A percentile compares a stretch with the other conserved stretches of the same genome.
phyloP scores from a whole-genome alignment of 768 basidiomycete species.

The Suillus ampliporus region DNA sequence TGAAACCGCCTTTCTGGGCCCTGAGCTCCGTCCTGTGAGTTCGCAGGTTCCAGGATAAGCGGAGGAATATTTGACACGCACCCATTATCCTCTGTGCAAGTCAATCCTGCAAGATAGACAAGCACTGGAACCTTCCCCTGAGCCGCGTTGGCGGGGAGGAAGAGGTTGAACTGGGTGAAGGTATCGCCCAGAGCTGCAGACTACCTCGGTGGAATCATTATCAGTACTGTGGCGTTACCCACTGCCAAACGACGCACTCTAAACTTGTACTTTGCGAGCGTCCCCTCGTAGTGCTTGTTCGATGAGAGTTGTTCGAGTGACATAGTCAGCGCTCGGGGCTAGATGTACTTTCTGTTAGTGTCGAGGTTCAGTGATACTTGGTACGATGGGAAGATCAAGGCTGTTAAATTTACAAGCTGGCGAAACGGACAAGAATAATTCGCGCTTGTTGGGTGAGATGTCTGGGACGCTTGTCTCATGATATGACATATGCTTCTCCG shows the following conservation, averaged over 20 bases:
- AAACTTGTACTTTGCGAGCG: slow-evolving; percentile 86
- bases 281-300: slow-evolving; percentile 83
- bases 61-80: slow-evolving; percentile 38
- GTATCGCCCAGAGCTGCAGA: slow-evolving; percentile 73
- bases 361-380: neutral
- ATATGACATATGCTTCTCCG: slow-evolving; percentile 3
- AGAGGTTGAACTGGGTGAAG: slow-evolving; percentile 85
- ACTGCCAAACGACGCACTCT: slow-evolving; percentile 51
- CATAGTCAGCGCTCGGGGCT: neutral
- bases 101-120: slow-evolving; percentile 87
- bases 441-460: slow-evolving; percentile 5
- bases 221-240: slow-evolving; percentile 1
- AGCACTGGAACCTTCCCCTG: slow-evolving; percentile 71
- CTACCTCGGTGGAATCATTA: slow-evolving; percentile 42
- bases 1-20: slow-evolving; percentile 92
- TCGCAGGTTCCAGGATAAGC: neutral
- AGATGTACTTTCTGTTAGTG: slow-evolving; percentile 28
- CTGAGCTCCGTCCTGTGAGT: slow-evolving; percentile 41
- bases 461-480: neutral
- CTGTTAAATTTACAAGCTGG: neutral
- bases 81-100: slow-evolving; percentile 95
- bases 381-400: slow-evolving; percentile 6
- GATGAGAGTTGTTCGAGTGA: slow-evolving; percentile 72
- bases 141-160: slow-evolving; percentile 69
- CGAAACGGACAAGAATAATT: slow-evolving; percentile 5